A percentile compares a stretch with the other conserved stretches of the same genome.
Evolutionary conservation across 768 basidiomycete genomes (phyloP).

Genomic region (Boletus rufocinnamomeus): DNA sequence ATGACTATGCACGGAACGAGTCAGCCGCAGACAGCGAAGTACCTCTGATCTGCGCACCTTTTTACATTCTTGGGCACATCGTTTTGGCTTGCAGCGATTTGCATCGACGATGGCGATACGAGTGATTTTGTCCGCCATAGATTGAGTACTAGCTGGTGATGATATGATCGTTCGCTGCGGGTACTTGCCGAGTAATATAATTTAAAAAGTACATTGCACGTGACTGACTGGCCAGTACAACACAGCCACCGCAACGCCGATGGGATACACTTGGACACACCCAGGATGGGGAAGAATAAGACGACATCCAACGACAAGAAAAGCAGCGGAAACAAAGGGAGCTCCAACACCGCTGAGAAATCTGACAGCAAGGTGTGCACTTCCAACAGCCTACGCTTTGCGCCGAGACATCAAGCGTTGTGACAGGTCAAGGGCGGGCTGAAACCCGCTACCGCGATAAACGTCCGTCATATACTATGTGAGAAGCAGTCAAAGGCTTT

Average conservation of each 20-base stretch:
- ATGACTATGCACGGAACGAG: conserved; percentile 54
- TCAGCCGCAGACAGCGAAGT: conserved; percentile 9
- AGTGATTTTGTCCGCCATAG: conserved; percentile 94
- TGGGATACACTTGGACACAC: not conserved
- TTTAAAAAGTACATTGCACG: conserved; percentile 10
- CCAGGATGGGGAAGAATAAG: conserved; percentile 34
- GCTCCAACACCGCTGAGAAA: conserved; percentile 18
- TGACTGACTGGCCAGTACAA: conserved; percentile 6
- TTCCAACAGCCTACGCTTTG: not conserved
- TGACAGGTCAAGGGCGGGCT: conserved; percentile 56
- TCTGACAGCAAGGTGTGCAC: conserved; percentile 28
- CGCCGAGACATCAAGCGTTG: not conserved
- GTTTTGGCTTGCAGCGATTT: conserved; percentile 94
- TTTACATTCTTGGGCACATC: conserved; percentile 98
- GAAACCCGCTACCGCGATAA: conserved; percentile 79
- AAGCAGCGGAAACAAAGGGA: conserved; percentile 21
- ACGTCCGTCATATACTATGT: conserved; percentile 86
- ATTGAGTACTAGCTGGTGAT: conserved; percentile 4
- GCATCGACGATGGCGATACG: conserved; percentile 94
- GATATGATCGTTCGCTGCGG: conserved; percentile 7
- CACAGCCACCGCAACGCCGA: conserved; percentile 11
- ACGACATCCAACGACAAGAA: conserved; percentile 27
- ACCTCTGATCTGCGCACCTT: conserved; percentile 53
- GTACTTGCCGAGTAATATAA: not conserved
- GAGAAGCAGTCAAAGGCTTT: conserved; percentile 82